Base-by-base conservation (phyloP, 2,329 filamentous ascomycete genomes). In the Stagonosporopsis tanaceti region DNA sequence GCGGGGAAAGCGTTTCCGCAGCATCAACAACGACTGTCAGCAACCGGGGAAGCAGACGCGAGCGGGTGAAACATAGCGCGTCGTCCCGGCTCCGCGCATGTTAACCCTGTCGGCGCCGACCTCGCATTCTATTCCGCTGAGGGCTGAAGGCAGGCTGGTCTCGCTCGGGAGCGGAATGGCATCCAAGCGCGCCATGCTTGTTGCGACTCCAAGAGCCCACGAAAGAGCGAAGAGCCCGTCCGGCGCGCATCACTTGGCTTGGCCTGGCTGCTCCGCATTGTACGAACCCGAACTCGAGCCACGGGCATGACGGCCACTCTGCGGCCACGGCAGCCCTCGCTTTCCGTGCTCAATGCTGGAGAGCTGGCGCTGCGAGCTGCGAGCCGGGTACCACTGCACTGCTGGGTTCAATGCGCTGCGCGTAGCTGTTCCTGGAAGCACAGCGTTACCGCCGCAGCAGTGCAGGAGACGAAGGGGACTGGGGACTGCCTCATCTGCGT, bases 61-160 rank as follows among this genome's bases (percentile, higher is more conserved):
- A 66, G 60, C 57, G 63, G 62, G 62, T 72, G 70, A 74, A 74
- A 72, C 70, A 69, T 71, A 67, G 71, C 69, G 70, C 68, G 55
- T 60, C 67, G 61, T 73, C 67, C 71, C 71, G 71, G 60, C 62
- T 72, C 69, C 69, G 70, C 71, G 70, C 60, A 35, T 59, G 37
- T 60, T 65, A 62, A 61, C 53, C 65, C 62, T 60, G 27, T 53
- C 41, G 46, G 50, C 47, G 59, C 57, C 48, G 50, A 42, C 47
- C 59, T 57, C 58, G 37, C 58, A 42, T 44, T 50, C 57, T 58
- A 54, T 53, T 39, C 56, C 53, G 32, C 40, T 61, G 57, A 53
- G 20, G 17, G 17, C 17, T 7, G 30, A n/a, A 54, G 24, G 57
- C 53, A 55, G 20, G 53, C 53, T 50, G 59, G 58, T 60, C 64